phyloP scores from a whole-genome alignment of 805 yeast species.

The Kurtzmaniella cleridarum region DNA sequence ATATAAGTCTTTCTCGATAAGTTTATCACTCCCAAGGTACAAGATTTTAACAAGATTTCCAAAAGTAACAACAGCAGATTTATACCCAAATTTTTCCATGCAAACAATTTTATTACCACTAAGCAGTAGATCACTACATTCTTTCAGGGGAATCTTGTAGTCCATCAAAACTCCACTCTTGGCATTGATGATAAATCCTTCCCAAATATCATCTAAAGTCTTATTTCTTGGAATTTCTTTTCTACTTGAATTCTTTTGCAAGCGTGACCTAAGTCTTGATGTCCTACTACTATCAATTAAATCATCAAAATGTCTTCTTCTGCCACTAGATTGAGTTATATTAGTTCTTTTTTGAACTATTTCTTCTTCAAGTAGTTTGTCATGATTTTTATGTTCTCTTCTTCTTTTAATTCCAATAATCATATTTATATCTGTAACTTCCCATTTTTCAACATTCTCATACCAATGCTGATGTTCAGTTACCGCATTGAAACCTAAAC shows the following conservation, averaged over 20 bases:
- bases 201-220: conserved; percentile 43
- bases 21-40: conserved; percentile 70
- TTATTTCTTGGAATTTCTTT: conserved; percentile 1
- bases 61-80: conserved; percentile 68
- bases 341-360: neutral
- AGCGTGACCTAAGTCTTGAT: conserved; percentile 15
- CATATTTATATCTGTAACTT: conserved; percentile 69
- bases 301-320: neutral
- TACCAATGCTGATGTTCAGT: conserved; percentile 67
- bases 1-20: conserved; percentile 55
- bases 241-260: neutral
- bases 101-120: conserved; percentile 55
- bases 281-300: conserved; percentile 11
- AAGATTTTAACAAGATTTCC: conserved; percentile 70
- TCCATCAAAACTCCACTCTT: conserved; percentile 58
- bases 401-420: conserved; percentile 53
- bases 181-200: conserved; percentile 69
- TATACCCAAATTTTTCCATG: conserved; percentile 67
- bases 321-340: neutral
- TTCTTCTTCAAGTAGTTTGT: neutral
- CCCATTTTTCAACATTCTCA: conserved; percentile 70
- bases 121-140: conserved; percentile 35
- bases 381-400: conserved; percentile 11
- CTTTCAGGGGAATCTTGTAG: conserved; percentile 53
- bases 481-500: conserved; percentile 76